Conservation (phyloP, 2,329 filamentous ascomycete genomes). For the Fusarium clavum region DNA sequence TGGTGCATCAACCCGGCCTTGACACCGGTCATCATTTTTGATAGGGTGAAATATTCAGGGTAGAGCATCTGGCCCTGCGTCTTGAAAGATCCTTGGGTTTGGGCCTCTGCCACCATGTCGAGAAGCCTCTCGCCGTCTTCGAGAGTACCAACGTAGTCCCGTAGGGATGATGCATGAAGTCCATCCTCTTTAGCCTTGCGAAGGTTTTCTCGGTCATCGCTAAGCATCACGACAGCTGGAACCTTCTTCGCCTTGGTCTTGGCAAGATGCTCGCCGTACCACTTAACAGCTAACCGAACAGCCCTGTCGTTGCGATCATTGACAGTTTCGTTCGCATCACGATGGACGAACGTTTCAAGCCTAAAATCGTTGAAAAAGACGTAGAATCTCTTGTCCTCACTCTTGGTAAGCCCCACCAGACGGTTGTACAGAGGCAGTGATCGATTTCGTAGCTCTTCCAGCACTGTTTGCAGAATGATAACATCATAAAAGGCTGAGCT, state of each 20-base stretch:
- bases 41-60: constrained; percentile 87
- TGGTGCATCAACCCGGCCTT: constrained; percentile 92
- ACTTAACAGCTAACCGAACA: constrained; percentile 84
- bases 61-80: constrained; percentile 80
- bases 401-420: constrained; percentile 88
- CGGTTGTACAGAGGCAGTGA: constrained; percentile 96
- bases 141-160: constrained; percentile 84
- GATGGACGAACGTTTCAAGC: constrained; percentile 85
- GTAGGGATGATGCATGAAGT: constrained; percentile 74
- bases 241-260: constrained; percentile 69
- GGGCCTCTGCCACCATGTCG: constrained; percentile 90
- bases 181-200: constrained; percentile 81
- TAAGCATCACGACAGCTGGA: constrained; percentile 91
- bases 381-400: constrained; percentile 96
- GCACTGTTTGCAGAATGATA: constrained; percentile 93
- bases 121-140: constrained; percentile 86
- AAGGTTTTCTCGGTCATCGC: constrained; percentile 89
- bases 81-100: constrained; percentile 73
- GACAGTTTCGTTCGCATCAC: constrained; percentile 83
- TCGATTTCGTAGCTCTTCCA: constrained; percentile 94
- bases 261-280: constrained; percentile 87
- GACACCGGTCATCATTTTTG: constrained; percentile 93
- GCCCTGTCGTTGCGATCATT: constrained; percentile 97
- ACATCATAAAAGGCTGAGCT: constrained; percentile 94
- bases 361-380: constrained; percentile 99